These are phyloP conservation scores for Globisporangium carolinianum DNA, from an alignment of 352 stramenopile genomes.

Conservation along the genomic window DNA sequence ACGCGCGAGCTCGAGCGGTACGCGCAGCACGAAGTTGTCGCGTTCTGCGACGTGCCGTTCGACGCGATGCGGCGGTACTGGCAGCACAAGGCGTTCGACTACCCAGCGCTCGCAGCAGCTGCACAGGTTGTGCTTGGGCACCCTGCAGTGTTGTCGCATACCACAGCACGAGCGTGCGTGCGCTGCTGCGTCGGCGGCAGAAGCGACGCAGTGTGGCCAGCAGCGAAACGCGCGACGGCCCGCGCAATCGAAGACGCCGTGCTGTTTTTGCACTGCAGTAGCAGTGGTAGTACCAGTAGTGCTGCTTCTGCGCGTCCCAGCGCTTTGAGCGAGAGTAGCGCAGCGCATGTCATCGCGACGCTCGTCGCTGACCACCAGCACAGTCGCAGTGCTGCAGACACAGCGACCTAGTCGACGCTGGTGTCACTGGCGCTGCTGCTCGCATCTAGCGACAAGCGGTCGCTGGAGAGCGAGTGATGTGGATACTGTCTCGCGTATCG, in stretches of 20 bases:
- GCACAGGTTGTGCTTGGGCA: constrained; percentile 8
- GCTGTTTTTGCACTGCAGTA: neutral
- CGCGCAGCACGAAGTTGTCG: constrained; percentile 13
- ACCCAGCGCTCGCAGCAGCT: constrained; percentile 12
- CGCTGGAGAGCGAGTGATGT: neutral
- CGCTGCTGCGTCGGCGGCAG: neutral
- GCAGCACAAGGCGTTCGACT: constrained; percentile 20
- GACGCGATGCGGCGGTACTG: constrained; percentile 16
- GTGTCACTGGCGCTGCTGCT: no score
- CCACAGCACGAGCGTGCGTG: neutral
- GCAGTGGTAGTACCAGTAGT: neutral
- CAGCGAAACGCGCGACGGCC: neutral
- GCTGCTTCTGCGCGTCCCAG: neutral
- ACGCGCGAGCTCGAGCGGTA: constrained; percentile 15
- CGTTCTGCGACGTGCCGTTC: constrained; percentile 14
- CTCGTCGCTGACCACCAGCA: neutral
- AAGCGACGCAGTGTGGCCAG: neutral
- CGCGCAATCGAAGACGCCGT: neutral
- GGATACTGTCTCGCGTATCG: no score
- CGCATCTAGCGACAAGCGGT: neutral
- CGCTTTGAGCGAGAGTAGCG: constrained; percentile 1
- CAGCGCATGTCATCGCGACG: neutral
- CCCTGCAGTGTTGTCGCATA: neutral
- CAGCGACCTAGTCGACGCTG: no score
- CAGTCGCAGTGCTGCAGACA: no score